phyloP scores from a whole-genome alignment of 228 moss, liverwort and hornwort genomes.

The Sphagnum fallax region DNA sequence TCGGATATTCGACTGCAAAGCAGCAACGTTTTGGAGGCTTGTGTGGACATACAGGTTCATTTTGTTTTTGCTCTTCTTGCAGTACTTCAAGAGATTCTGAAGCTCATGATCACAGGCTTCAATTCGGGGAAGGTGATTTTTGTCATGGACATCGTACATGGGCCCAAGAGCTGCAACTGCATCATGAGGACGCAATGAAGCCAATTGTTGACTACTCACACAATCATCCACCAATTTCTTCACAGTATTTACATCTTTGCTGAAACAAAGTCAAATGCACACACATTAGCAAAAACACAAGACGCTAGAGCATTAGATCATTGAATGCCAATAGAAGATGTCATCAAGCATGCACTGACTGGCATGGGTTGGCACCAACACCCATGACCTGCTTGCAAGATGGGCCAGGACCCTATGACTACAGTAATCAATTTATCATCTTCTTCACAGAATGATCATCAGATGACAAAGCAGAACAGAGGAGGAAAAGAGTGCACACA shows the following conservation, averaged over 20 bases:
- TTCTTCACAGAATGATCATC: too few species aligned
- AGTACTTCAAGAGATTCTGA: constrained; percentile 70
- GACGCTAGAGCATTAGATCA: too few species aligned
- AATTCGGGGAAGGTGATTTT: constrained; percentile 70
- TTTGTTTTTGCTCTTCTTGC: constrained; percentile 81
- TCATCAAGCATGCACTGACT: too few species aligned
- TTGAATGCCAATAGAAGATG: too few species aligned
- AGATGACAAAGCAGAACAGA: too few species aligned
- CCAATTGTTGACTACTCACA: constrained; percentile 68
- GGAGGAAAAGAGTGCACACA: constrained; percentile 1
- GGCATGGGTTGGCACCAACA: too few species aligned
- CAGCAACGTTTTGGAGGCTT: constrained; percentile 81
- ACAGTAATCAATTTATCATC: too few species aligned
- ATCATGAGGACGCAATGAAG: constrained; percentile 89
- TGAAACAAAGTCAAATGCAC: constrained; percentile 14
- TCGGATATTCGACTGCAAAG: constrained; percentile 82
- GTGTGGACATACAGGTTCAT: constrained; percentile 85
- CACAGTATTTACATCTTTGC: constrained; percentile 97
- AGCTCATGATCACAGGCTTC: constrained; percentile 69
- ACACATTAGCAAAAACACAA: too few species aligned
- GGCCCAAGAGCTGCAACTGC: constrained; percentile 90
- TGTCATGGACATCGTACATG: constrained; percentile 85
- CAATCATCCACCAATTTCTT: constrained; percentile 96
- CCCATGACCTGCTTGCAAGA: too few species aligned
- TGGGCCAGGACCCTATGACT: too few species aligned